Conservation (phyloP, 495 filamentous ascomycete genomes). For the Penicillium herquei region DNA sequence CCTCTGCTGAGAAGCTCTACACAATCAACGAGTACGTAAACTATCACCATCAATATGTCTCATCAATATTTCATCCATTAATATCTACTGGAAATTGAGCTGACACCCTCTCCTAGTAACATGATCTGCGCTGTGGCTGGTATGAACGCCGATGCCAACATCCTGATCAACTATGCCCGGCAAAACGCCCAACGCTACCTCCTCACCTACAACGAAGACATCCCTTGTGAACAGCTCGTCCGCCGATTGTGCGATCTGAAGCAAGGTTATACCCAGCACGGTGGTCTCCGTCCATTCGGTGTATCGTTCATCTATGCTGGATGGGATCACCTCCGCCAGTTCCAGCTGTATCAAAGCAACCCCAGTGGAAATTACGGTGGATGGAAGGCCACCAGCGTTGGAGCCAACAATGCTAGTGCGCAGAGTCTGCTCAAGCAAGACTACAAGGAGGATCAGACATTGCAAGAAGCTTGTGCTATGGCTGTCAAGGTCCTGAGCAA, state of each 20-base stretch:
- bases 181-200: conserved; percentile 96
- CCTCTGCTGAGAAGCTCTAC: conserved; percentile 98
- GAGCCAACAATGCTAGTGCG: conserved; percentile 96
- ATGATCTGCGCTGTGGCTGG: conserved; percentile 99
- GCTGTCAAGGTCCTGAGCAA: conserved; percentile 99
- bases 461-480: conserved; percentile 96
- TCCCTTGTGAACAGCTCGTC: conserved; percentile 98
- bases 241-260: conserved; percentile 96
- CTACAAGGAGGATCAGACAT: conserved; percentile 94
- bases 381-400: conserved; percentile 98
- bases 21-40: conserved; percentile 88
- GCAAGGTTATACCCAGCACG: conserved; percentile 99
- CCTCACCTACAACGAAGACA: conserved; percentile 98
- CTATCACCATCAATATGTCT: background rate
- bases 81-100: background rate
- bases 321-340: conserved; percentile 90
- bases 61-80: background rate
- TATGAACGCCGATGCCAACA: conserved; percentile 99
- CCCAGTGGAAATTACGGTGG: conserved; percentile 99
- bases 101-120: conserved; percentile 61
- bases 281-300: conserved; percentile 95
- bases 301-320: conserved; percentile 99
- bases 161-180: conserved; percentile 98
- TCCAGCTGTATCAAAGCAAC: conserved; percentile 99
- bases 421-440: conserved; percentile 98